Percentiles rank a stretch among this genome's conserved stretches.
Evolutionary conservation across 192 early-diverging fungal species (phyloP).

Genomic region (Coemansia sp.): DNA sequence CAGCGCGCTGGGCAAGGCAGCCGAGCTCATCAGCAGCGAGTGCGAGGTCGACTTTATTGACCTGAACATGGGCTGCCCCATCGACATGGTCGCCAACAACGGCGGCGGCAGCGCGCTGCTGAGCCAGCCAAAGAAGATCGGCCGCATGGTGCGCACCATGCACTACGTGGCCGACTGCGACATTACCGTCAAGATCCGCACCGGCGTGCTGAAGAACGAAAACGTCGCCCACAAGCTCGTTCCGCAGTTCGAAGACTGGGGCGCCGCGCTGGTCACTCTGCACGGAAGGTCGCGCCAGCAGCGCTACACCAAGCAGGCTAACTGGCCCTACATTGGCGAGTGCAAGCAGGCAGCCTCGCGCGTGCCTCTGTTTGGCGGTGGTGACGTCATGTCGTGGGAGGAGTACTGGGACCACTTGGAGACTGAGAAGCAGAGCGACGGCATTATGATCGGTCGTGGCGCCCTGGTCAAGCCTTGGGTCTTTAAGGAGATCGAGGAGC

Average conservation of each 20-base stretch:
- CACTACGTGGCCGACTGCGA: constrained; percentile 70
- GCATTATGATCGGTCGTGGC: constrained; percentile 90
- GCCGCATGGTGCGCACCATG: constrained; percentile 76
- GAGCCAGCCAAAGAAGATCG: constrained; percentile 62
- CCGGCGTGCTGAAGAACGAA: constrained; percentile 62
- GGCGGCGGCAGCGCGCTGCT: constrained; percentile 86
- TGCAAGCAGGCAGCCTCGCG: constrained; percentile 47
- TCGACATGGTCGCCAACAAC: constrained; percentile 78
- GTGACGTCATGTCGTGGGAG: constrained; percentile 80
- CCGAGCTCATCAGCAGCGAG: constrained; percentile 67
- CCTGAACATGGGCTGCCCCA: constrained; percentile 95
- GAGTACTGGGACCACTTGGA: constrained; percentile 78
- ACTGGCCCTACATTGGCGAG: constrained; percentile 89
- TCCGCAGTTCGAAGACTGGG: constrained; percentile 64
- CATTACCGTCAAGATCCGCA: constrained; percentile 90
- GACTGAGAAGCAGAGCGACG: constrained; percentile 61
- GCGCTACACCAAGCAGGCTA: constrained; percentile 84
- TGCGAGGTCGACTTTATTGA: constrained; percentile 91
- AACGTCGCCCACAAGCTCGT: constrained; percentile 74
- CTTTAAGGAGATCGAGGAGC: constrained; percentile 88
- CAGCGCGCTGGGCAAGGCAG: constrained; percentile 58
- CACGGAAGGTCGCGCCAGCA: constrained; percentile 93
- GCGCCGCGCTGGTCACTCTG: constrained; percentile 67
- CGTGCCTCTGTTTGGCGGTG: constrained; percentile 73
- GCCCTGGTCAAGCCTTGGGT: constrained; percentile 98